Conservation (phyloP, 139 green algal species). For the Chlorella sorokiniana region DNA sequence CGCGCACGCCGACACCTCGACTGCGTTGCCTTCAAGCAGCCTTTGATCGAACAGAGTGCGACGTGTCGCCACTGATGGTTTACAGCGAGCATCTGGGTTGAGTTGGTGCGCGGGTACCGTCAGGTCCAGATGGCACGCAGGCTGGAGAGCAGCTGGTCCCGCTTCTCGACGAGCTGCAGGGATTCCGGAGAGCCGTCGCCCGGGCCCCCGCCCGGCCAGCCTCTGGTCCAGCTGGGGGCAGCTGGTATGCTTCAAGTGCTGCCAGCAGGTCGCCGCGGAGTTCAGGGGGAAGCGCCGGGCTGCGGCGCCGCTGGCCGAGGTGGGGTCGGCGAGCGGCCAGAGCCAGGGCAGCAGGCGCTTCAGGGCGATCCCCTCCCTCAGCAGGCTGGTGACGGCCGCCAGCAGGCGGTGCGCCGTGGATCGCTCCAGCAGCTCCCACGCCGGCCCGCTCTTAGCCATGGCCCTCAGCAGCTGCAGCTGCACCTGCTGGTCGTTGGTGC, state of each 20-base stretch:
- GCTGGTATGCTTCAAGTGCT: not conserved
- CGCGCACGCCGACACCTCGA: too few relatives aligned
- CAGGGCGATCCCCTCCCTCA: constrained; percentile 13
- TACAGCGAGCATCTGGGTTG: not conserved
- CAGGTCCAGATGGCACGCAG: constrained; percentile 14
- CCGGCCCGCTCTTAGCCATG: constrained; percentile 2
- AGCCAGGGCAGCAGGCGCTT: constrained; percentile 24
- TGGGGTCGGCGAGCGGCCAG: constrained; percentile 2
- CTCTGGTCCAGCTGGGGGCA: not conserved
- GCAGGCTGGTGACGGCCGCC: not conserved
- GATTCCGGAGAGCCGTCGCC: too few relatives aligned
- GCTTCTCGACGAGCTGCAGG: not conserved
- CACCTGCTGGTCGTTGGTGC: not conserved
- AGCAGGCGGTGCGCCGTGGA: not conserved
- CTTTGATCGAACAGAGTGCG: too few relatives aligned
- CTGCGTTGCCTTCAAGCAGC: too few relatives aligned
- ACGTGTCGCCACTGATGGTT: too few relatives aligned
- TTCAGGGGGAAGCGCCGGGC: not conserved
- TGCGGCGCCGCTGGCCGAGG: not conserved
- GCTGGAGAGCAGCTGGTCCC: constrained; percentile 12
- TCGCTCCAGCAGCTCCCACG: constrained; percentile 6
- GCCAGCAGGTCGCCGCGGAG: not conserved
- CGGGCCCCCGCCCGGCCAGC: not conserved
- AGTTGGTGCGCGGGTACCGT: not conserved
- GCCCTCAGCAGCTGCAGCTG: constrained; percentile 13